Evolutionary conservation across 2,329 filamentous ascomycete species (phyloP), one percentile per base, ranked within the genome.

Genomic region (Westerdykella aurantiaca): DNA sequence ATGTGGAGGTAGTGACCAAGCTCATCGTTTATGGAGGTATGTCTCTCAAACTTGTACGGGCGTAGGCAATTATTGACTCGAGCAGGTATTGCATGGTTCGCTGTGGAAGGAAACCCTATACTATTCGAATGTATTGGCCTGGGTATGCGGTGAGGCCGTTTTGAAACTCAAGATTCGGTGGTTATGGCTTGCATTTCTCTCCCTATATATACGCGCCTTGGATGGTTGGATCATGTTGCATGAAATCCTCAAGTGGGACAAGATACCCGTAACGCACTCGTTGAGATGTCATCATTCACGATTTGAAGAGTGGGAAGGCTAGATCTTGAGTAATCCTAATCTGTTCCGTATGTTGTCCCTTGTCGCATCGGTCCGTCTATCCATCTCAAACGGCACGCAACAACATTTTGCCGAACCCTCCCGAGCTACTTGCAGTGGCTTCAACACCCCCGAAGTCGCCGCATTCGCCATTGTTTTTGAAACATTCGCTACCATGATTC

Each of bases 1-100:
- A 98, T 69, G 91, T 97, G n/a, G 93, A 98, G 68, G 91, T 98
- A 33, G 86, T 98, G 31, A 97, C 93, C 5, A 97, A 96, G 70
- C 69, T 98, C 48, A 86, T 98, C 57, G 88, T 98, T 18, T 98
- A 98, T 71, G 79, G 85, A 46, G 93, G 91, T 88, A 71, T 68
- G 82, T 70, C 13, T 46, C n/a, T 11, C 12, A 12, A 10, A 4
- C 3, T 11, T 5, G 18, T 12, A 31, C 0, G 11, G 16, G 16
- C 6, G 31, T 5, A n/a, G 18, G 9, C 23, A 21, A n/a, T 21
- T 39, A n/a, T 29, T 40, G n/a, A 13, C 42, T 46, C 37, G 38
- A 7, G 29, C 50, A 88, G 87, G 88, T 37, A 95, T 95, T 65
- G 88, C 77, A 41, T 89, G 83, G 82, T 72, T 94, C 47, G 86